These are phyloP conservation scores for Saccharomycopsis malanga DNA, from an alignment of 805 yeast genomes.

Conservation along the genomic window DNA sequence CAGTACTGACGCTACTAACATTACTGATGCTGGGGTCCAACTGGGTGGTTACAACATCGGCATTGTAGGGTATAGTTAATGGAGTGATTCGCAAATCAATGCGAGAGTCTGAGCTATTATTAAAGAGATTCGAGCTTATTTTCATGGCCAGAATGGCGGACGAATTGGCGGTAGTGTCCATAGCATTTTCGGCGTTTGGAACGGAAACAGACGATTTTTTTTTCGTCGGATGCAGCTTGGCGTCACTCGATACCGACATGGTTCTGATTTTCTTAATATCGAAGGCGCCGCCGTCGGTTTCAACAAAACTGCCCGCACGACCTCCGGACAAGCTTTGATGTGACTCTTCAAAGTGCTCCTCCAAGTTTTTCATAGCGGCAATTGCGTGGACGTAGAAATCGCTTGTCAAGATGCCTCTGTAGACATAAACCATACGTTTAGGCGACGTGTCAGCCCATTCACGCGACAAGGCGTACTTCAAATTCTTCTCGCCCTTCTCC, in stretches of 20 bases:
- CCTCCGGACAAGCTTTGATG: constrained; percentile 24
- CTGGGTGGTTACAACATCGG: constrained; percentile 22
- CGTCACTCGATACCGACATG: neutral
- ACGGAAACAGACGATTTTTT: neutral
- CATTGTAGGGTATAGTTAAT: constrained; percentile 28
- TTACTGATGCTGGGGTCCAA: constrained; percentile 48
- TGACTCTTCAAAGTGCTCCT: constrained; percentile 24
- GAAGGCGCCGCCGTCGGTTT: neutral
- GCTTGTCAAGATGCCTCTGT: constrained; percentile 69
- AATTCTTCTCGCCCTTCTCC: constrained; percentile 70
- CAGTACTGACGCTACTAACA: constrained; percentile 73
- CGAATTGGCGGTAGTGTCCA: neutral
- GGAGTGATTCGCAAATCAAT: constrained; percentile 35
- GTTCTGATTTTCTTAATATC: neutral
- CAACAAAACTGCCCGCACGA: constrained; percentile 26
- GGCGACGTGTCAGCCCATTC: constrained; percentile 92
- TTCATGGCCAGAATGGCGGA: neutral
- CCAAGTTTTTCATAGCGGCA: constrained; percentile 43
- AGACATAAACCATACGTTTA: constrained; percentile 81
- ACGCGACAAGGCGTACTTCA: constrained; percentile 69
- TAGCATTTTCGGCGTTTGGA: neutral
- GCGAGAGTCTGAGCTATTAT: constrained; percentile 29
- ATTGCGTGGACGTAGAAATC: constrained; percentile 70
- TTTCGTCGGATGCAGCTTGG: neutral
- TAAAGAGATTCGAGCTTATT: neutral